Percentiles rank a stretch among this genome's conserved stretches.
Evolutionary conservation across 2,329 filamentous ascomycete species (phyloP).

Genomic region (Nectriaceae sp.): DNA sequence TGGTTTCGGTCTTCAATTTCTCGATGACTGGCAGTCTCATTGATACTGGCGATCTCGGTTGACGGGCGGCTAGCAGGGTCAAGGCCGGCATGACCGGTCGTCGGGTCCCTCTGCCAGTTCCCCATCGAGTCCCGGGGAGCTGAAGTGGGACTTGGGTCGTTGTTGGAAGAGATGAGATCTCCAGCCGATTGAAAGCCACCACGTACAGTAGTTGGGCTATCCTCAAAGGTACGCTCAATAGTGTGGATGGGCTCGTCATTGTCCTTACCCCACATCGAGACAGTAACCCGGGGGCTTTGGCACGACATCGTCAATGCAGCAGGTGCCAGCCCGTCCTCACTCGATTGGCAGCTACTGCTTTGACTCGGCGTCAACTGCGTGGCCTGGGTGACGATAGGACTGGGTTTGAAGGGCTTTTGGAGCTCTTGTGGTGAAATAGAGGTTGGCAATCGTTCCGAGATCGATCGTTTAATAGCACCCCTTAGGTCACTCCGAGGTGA

Average conservation of each 20-base stretch:
- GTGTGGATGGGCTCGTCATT: conserved; percentile 38
- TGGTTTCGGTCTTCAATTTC: conserved; percentile 49
- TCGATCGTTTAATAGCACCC: conserved; percentile 23
- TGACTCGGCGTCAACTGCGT: conserved; percentile 51
- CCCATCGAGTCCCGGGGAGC: conserved; percentile 42
- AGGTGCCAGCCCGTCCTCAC: conserved; percentile 49
- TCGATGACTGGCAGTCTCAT: conserved; percentile 47
- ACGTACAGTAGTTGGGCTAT: conserved; percentile 38
- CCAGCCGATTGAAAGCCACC: conserved; percentile 41
- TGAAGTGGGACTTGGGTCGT: conserved; percentile 22
- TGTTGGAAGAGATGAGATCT: conserved; percentile 37
- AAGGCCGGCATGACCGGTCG: conserved; percentile 47
- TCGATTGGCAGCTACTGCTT: conserved; percentile 51
- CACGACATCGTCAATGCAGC: conserved; percentile 43
- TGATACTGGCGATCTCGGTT: conserved; percentile 49
- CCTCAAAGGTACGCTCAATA: conserved; percentile 43
- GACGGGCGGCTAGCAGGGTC: conserved; percentile 47
- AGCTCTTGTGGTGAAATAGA: conserved; percentile 46
- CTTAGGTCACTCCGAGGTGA: conserved; percentile 42
- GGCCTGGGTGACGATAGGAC: conserved; percentile 30
- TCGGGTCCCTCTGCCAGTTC: conserved; percentile 41
- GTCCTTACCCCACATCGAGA: conserved; percentile 57
- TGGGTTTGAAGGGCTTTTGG: conserved; percentile 40
- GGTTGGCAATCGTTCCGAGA: conserved; percentile 29
- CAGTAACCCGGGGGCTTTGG: conserved; percentile 56